phyloP scores from a whole-genome alignment of 169 alveolate genomes.

The Cryptosporidium viatorum region DNA sequence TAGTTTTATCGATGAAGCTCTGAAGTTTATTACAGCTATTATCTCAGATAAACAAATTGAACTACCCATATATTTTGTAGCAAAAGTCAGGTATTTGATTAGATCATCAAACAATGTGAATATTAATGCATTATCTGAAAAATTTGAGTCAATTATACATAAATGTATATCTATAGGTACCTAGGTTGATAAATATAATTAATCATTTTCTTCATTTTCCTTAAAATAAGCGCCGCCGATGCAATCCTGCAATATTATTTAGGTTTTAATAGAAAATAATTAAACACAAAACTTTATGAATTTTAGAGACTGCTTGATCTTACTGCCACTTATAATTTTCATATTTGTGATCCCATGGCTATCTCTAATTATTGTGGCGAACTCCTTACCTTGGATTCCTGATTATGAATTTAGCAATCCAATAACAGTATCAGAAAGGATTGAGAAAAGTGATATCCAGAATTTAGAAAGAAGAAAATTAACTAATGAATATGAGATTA shows the following conservation, averaged over 20 bases:
- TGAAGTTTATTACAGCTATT: not conserved
- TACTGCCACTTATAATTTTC: constrained; percentile 4
- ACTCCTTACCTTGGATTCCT: constrained; percentile 38
- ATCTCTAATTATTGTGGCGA: not conserved
- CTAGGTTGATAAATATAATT: not conserved
- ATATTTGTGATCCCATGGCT: constrained; percentile 27
- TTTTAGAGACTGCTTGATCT: not conserved
- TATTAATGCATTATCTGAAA: not conserved
- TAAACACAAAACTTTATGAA: not conserved
- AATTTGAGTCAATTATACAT: not conserved
- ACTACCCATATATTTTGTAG: constrained; percentile 1
- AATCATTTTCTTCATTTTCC: not conserved
- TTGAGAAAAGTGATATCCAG: not conserved
- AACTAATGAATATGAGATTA: constrained; percentile 1
- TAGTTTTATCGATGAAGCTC: not conserved
- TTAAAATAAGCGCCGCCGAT: not conserved
- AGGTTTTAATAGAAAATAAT: not conserved
- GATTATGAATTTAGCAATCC: constrained; percentile 4
- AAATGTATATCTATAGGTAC: not conserved
- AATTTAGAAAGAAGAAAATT: not conserved
- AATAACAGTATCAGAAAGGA: not conserved
- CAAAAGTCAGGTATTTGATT: constrained; percentile 8
- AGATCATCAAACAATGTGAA: not conserved
- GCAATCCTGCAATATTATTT: not conserved
- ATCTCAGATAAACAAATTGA: not conserved